Base-by-base conservation (phyloP, 352 stramenopile species). In the Globisporangium apiculatum region DNA sequence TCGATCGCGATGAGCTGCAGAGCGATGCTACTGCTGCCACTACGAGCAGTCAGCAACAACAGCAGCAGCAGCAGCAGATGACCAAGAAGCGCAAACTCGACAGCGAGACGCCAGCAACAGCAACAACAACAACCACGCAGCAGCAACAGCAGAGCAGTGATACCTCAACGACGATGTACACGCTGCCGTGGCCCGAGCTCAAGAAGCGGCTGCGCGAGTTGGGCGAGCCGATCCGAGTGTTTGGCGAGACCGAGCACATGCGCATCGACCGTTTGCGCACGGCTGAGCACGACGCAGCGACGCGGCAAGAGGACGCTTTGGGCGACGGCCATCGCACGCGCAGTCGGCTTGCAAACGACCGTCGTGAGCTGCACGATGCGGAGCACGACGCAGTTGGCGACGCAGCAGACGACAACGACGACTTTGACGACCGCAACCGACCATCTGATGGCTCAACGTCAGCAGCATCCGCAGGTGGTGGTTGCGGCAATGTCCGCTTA, bases 191-290 rank as follows among this genome's bases (percentile, higher is more conserved):
- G 69, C 52, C 70, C 1, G 86, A 97, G 53, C 75, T 96, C 61
- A 90, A 91, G 58, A 70, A 73, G 40, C 83, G 81, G 12, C 71
- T 98, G 51, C 78, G 91, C 8, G 76, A 88, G 50, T 57, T 96
- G 12, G 82, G 86, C 1, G 54, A 95, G 61, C 87, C 88, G 8
- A 79, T 96, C 47, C 93, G 86, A 47, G 68, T 97, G 4, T 98
- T 97, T 69, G 87, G 86, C 10, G 91, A 98, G 65, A 73, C 58
- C 9, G 62, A 82, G 54, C 59, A 60, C 42, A 68, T 72, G 42
- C 80, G 91, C 37, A 83, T 90, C 58, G 59, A 67, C 37, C 76
- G 91, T 0, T 71, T 98, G 40, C 77, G 73, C 8, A 51, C 57
- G 15, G 70, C 78, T 2, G 87, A 97, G 62, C 73, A 87, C 36